These are phyloP conservation scores for Ulota crispa DNA, from an alignment of 225 moss, liverwort and hornwort genomes.

Conservation along the genomic window DNA sequence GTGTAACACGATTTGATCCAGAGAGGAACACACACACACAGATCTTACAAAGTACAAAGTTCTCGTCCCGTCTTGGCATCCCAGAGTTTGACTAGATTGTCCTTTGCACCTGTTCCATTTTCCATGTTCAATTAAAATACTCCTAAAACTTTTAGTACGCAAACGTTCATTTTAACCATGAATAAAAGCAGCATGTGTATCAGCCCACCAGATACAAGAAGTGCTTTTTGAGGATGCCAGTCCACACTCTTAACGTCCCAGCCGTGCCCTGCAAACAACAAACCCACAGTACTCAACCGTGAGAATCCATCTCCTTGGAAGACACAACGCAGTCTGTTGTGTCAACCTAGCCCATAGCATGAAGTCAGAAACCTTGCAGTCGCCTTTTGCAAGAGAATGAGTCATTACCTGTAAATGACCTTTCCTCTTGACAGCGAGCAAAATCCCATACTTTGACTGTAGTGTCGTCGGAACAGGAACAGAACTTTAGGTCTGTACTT, in stretches of 20 bases:
- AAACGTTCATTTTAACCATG: not conserved
- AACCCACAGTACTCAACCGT: constrained; percentile 15
- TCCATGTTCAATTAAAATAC: not conserved
- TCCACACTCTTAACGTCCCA: constrained; percentile 99
- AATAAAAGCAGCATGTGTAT: constrained; percentile 1
- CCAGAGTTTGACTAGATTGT: constrained; percentile 98
- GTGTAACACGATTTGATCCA: not conserved
- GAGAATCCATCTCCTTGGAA: constrained; percentile 13
- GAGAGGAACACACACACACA: constrained; percentile 4
- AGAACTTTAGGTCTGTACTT: constrained; percentile 96
- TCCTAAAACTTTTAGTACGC: not conserved
- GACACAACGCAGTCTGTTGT: constrained; percentile 4
- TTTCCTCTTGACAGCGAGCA: constrained; percentile 96
- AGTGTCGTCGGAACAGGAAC: constrained; percentile 98
- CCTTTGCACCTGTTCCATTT: constrained; percentile 82
- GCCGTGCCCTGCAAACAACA: constrained; percentile 83
- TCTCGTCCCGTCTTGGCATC: constrained; percentile 98
- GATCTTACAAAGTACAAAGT: constrained; percentile 81
- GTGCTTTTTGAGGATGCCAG: constrained; percentile 99
- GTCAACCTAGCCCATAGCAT: constrained; percentile 1
- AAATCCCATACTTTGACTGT: constrained; percentile 99
- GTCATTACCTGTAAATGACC: constrained; percentile 76
- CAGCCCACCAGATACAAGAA: constrained; percentile 89
- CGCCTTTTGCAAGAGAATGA: constrained; percentile 7
- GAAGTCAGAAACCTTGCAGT: constrained; percentile 10